These are phyloP conservation scores for Neurospora sp. DNA, from an alignment of 2,329 filamentous ascomycete species.

Conservation along the genomic window DNA sequence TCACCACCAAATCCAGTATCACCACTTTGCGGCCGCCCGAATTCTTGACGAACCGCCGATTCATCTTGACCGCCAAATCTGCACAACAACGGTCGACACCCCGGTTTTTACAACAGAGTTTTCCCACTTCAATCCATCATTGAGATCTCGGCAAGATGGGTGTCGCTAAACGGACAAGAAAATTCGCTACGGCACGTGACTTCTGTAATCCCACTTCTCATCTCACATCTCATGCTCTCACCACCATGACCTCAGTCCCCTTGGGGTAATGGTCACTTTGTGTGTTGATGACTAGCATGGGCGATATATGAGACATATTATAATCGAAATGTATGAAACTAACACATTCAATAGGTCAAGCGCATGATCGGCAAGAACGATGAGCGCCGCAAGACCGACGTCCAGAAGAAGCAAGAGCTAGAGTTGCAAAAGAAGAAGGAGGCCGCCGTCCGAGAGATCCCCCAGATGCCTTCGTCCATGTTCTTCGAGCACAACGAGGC, in stretches of 20 bases:
- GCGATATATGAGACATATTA: background rate
- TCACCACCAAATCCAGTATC: background rate
- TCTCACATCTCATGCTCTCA: background rate
- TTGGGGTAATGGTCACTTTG: background rate
- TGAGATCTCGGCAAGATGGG: constrained; percentile 51
- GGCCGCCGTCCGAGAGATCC: constrained; percentile 66
- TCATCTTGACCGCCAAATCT: background rate
- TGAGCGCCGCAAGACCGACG: constrained; percentile 56
- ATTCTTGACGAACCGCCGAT: background rate
- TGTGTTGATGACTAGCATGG: background rate
- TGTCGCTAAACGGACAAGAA: constrained; percentile 80
- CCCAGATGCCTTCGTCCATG: constrained; percentile 55
- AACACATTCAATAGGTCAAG: constrained; percentile 48
- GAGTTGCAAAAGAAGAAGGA: constrained; percentile 19
- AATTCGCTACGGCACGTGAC: constrained; percentile 54
- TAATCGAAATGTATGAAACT: constrained; percentile 18
- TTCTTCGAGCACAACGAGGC: constrained; percentile 88
- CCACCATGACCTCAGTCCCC: background rate
- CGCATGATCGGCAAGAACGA: constrained; percentile 75
- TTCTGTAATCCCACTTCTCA: background rate
- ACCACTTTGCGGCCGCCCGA: background rate
- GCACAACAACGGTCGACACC: background rate
- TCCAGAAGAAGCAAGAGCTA: constrained; percentile 39
- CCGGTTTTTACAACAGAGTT: background rate
- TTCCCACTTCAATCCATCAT: background rate